Evolutionary conservation across 331 rosid species (phyloP), one percentile per base, ranked within the genome.

Genomic region (Pyrus hybrid): DNA sequence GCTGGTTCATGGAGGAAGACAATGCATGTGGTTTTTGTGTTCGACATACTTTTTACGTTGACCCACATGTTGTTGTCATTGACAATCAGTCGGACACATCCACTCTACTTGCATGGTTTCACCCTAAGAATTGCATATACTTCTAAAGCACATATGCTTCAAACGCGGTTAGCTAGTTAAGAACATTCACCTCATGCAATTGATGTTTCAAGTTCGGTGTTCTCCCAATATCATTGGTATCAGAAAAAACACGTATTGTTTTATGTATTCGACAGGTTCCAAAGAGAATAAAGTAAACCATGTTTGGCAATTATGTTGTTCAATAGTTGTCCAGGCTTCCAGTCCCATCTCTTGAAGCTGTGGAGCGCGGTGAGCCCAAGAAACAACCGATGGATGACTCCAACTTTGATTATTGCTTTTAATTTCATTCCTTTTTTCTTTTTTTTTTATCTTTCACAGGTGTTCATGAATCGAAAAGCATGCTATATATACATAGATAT

Each of bases 21-120:
- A 85, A n/a, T 75, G 80, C 96, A 90, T 86, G 90, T 91, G 96
- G 74, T 77, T 47, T 74, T 76, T 63, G 82, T 3, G 86, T 70
- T 83, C 86, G 68, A 35, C 80, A 60, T 77, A 75, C 81, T 82
- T 75, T 41, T 79, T 14, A 78, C 17, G 82, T 77, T 77, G 90
- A 80, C 90, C 86, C 87, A 73, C 86, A 80, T 87, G 93, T 81
- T 82, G 64, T 13, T 85, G 83, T 79, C 75, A 69, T 83, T 74
- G 32, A 72, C 70, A 79, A 86, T 76, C 86, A 80, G 79, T 74
- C 47, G 73, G 78, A 77, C 81, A 30, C 14, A 16, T 63, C 23
- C 53, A 13, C 6, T 81, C 78, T 70, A 71, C 78, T 70, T 83
- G 66, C 17, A 37, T 41, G 14, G 14, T 41, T 41, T 41, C 47